Conservation (phyloP, 176 grass and related monocot genomes). For the Typha latifolia region DNA sequence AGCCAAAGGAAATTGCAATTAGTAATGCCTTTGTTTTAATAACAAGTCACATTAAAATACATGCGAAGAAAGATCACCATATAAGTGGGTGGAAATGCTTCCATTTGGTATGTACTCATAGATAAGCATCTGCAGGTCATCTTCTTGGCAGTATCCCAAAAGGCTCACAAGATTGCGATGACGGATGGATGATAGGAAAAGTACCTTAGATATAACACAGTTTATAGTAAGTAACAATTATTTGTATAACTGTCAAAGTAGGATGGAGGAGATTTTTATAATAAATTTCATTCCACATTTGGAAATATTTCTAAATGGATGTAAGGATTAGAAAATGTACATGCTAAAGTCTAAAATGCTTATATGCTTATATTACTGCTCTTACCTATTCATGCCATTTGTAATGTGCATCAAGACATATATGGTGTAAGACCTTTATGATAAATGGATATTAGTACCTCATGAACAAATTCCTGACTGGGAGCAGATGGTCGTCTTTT, state of each 20-base stretch:
- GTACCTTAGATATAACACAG: conserved; percentile 36
- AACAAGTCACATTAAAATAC: background rate
- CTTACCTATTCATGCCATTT: background rate
- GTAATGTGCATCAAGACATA: no score
- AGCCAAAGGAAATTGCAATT: conserved; percentile 6
- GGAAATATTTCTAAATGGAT: no score
- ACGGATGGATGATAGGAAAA: conserved; percentile 46
- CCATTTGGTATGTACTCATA: conserved; percentile 91
- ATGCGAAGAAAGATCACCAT: conserved; percentile 46
- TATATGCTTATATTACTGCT: no score
- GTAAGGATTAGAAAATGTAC: no score
- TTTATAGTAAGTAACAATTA: background rate
- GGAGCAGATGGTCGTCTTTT: conserved; percentile 62
- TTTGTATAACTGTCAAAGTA: background rate
- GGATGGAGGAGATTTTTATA: background rate
- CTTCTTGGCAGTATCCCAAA: conserved; percentile 86
- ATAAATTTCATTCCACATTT: no score
- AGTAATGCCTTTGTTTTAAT: background rate
- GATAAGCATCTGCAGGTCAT: conserved; percentile 80
- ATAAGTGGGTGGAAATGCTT: conserved; percentile 72
- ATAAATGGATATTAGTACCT: conserved; percentile 34
- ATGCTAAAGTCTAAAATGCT: no score
- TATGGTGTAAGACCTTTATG: no score
- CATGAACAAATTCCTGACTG: conserved; percentile 70
- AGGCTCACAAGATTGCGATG: conserved; percentile 82